These are phyloP conservation scores for Haplosporangium sp. DNA, from an alignment of 371 early-diverging fungal species.

Conservation along the genomic window DNA sequence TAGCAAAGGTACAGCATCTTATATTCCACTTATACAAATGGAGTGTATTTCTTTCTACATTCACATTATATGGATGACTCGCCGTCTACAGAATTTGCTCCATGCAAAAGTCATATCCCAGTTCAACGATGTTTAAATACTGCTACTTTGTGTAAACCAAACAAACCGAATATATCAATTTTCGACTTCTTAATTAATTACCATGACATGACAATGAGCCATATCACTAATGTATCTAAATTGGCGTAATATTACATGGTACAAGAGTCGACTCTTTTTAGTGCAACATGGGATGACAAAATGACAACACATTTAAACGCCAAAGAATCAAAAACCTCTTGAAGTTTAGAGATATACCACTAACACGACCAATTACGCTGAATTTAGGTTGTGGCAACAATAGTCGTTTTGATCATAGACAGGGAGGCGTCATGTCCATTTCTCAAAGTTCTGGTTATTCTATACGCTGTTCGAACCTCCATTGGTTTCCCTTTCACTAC, in stretches of 20 bases:
- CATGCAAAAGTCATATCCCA: background rate
- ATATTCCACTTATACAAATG: too few relatives aligned
- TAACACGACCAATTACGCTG: background rate
- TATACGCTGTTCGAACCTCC: constrained; percentile 21
- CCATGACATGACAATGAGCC: background rate
- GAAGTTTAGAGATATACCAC: background rate
- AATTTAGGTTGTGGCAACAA: constrained; percentile 34
- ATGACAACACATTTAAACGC: too few relatives aligned
- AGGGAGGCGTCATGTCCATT: constrained; percentile 13
- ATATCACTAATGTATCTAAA: too few relatives aligned
- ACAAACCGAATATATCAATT: background rate
- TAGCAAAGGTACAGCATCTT: constrained; percentile 30
- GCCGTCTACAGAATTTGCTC: background rate
- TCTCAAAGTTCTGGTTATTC: constrained; percentile 34
- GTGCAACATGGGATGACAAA: too few relatives aligned
- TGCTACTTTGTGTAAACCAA: background rate
- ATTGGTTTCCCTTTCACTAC: constrained; percentile 34
- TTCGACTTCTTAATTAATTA: background rate
- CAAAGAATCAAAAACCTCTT: background rate
- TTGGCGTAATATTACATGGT: too few relatives aligned
- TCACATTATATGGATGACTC: background rate
- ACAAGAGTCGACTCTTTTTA: background rate
- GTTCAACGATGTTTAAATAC: too few relatives aligned
- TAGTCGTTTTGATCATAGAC: constrained; percentile 26
- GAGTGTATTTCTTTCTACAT: background rate